Percentiles rank a stretch among this genome's conserved stretches.
These are phyloP conservation scores for Malassezia dermatis DNA, from an alignment of 1,284 basidiomycete genomes.

Conservation along the genomic window DNA sequence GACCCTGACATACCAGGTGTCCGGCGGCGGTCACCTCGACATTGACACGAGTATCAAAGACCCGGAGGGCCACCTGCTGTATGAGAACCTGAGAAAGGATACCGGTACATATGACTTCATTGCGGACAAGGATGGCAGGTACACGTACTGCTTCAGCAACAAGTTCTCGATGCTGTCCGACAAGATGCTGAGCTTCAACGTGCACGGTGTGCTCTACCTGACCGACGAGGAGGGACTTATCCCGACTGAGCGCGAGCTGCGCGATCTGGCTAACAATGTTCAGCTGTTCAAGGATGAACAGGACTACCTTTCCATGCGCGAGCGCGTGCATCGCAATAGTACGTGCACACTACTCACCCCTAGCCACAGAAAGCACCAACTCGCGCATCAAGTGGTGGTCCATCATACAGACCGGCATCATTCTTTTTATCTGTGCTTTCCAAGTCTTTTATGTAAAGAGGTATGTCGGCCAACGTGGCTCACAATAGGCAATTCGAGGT, in stretches of 20 bases:
- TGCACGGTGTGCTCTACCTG: constrained; percentile 90
- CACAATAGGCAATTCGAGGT: constrained; percentile 18
- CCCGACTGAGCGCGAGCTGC: constrained; percentile 91
- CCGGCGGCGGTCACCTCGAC: constrained; percentile 87
- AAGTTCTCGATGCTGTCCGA: constrained; percentile 88
- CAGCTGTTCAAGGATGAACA: constrained; percentile 95
- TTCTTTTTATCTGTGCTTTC: constrained; percentile 85
- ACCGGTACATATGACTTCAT: constrained; percentile 83
- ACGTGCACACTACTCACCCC: constrained; percentile 18
- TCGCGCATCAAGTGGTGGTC: constrained; percentile 99
- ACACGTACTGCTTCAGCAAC: constrained; percentile 97
- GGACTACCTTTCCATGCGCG: constrained; percentile 91
- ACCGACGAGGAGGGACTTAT: constrained; percentile 62
- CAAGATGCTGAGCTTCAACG: constrained; percentile 82
- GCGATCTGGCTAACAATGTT: constrained; percentile 70
- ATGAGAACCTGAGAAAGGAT: constrained; percentile 71
- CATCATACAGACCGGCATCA: constrained; percentile 72
- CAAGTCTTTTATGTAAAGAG: constrained; percentile 95
- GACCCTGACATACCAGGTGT: constrained; percentile 98
- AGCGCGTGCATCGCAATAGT: constrained; percentile 82
- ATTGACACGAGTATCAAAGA: constrained; percentile 78
- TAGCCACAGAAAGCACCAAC: constrained; percentile 57
- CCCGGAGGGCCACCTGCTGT: constrained; percentile 60
- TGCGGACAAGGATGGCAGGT: constrained; percentile 71
- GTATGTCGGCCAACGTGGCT: constrained; percentile 10